Evolutionary conservation across 1,284 basidiomycete genomes (phyloP).

Genomic region (Ceratobasidium sp.): DNA sequence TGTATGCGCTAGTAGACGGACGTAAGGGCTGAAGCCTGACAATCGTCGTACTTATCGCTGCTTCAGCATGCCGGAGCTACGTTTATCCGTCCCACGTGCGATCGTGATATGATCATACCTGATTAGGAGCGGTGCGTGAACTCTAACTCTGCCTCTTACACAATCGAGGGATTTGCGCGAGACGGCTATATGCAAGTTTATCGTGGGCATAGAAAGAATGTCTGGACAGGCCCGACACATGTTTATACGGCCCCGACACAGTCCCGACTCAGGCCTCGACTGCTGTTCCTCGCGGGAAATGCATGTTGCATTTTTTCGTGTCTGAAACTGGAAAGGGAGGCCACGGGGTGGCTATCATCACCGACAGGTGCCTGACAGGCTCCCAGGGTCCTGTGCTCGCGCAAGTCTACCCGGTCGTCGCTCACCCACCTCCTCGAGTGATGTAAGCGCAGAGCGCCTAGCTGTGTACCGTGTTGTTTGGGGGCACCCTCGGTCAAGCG

Average conservation of each 20-base stretch:
- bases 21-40: no score
- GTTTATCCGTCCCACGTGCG: conserved; percentile 8
- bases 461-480: no score
- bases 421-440: conserved; percentile 8
- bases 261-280: background rate
- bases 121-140: no score
- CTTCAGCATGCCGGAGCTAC: background rate
- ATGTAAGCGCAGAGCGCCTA: background rate
- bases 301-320: background rate
- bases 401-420: background rate
- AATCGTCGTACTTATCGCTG: conserved; percentile 13
- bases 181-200: no score
- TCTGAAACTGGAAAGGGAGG: background rate
- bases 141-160: background rate
- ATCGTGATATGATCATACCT: no score
- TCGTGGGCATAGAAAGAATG: no score
- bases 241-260: background rate
- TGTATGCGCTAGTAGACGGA: background rate
- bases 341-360: background rate
- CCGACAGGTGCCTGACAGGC: conserved; percentile 16
- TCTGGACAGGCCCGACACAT: no score
- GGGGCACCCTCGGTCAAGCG: background rate
- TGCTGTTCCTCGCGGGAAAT: background rate
- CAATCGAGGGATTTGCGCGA: background rate
- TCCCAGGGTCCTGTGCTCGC: background rate